Evolutionary conservation across 805 yeast genomes (phyloP).

Genomic region (Saturnispora gosingensis): DNA sequence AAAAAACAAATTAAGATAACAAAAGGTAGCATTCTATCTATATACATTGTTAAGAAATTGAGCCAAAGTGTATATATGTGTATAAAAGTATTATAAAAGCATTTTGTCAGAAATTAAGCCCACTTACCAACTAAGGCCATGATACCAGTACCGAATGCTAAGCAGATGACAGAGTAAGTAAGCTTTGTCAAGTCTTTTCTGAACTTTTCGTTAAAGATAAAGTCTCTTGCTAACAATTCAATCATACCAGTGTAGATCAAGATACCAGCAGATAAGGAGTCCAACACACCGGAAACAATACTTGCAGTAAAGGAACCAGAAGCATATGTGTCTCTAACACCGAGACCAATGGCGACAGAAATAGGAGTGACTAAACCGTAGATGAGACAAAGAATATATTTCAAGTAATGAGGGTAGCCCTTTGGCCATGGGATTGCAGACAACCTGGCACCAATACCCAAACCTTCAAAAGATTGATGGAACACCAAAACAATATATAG

Average conservation of each 20-base stretch:
- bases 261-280: conserved; percentile 66
- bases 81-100: neutral
- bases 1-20: too few species aligned
- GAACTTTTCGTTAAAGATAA: conserved; percentile 49
- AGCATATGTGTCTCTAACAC: conserved; percentile 51
- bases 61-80: neutral
- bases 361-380: conserved; percentile 56
- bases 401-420: conserved; percentile 18
- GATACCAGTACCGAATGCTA: conserved; percentile 52
- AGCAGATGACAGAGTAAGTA: conserved; percentile 37
- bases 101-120: conserved; percentile 32
- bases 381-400: conserved; percentile 42
- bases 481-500: conserved; percentile 54
- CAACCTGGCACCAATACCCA: conserved; percentile 70
- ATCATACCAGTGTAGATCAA: conserved; percentile 65
- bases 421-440: conserved; percentile 40
- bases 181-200: conserved; percentile 40
- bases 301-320: conserved; percentile 47
- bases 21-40: too few species aligned
- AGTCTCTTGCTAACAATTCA: conserved; percentile 68
- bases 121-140: conserved; percentile 71
- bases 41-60: neutral
- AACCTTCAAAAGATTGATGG: conserved; percentile 77
- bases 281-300: conserved; percentile 60
- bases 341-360: conserved; percentile 67